These are phyloP conservation scores for Carex parvula DNA, from an alignment of 176 grass and related monocot species.

Conservation along the genomic window DNA sequence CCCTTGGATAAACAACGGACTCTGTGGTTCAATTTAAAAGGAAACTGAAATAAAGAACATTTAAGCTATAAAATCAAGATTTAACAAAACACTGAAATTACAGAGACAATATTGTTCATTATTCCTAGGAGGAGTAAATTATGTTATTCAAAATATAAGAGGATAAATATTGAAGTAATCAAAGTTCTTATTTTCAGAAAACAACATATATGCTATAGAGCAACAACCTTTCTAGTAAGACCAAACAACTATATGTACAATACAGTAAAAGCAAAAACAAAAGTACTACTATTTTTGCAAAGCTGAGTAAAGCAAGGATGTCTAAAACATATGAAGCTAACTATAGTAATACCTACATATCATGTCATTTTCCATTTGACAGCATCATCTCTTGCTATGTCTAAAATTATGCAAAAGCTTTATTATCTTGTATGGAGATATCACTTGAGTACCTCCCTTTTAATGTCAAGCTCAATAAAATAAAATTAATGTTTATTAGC, in stretches of 20 bases:
- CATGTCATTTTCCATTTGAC: background rate
- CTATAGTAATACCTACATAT: background rate
- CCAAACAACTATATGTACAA: conserved; percentile 7
- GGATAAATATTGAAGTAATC: background rate
- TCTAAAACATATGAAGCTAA: background rate
- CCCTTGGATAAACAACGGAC: background rate
- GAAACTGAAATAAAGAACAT: conserved; percentile 3
- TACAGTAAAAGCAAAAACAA: background rate
- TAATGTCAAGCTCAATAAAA: background rate
- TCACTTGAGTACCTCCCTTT: background rate
- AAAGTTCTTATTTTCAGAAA: conserved; percentile 4
- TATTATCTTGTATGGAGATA: background rate
- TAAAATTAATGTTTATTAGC: background rate
- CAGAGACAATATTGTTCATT: background rate
- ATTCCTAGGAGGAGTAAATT: background rate
- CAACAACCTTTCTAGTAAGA: background rate
- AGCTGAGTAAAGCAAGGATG: background rate
- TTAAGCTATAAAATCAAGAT: background rate
- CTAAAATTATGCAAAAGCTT: background rate
- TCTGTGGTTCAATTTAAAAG: background rate
- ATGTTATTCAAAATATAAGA: background rate
- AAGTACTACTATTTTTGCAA: background rate
- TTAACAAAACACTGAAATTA: background rate
- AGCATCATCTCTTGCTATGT: background rate
- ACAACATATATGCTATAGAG: background rate